These are phyloP conservation scores for Sclerotinia trifoliorum DNA, from an alignment of 2,329 filamentous ascomycete genomes.

Conservation along the genomic window DNA sequence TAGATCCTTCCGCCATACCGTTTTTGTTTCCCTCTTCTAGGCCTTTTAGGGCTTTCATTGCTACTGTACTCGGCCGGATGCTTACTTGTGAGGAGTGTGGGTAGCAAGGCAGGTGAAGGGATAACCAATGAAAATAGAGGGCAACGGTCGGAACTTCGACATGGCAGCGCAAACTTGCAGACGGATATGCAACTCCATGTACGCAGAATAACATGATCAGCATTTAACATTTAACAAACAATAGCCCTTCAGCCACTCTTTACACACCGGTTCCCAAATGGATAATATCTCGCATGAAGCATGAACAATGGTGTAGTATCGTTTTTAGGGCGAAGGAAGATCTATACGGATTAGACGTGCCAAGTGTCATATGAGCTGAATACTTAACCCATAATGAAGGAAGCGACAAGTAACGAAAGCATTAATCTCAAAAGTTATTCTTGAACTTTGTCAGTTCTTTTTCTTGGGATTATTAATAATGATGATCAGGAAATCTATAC, in stretches of 20 bases:
- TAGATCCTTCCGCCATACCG: slow-evolving; percentile 23
- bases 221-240: background rate
- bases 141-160: slow-evolving; percentile 13
- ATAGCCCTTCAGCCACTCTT: slow-evolving; percentile 3
- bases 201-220: slow-evolving; percentile 14
- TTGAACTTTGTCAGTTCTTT: slow-evolving; percentile 2
- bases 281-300: slow-evolving; percentile 17
- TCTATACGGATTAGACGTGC: slow-evolving; percentile 5
- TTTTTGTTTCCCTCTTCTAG: slow-evolving; percentile 21
- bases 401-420: slow-evolving; percentile 11
- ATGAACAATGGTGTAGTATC: background rate
- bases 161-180: slow-evolving; percentile 22
- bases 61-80: slow-evolving; percentile 16
- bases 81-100: background rate
- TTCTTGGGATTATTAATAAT: background rate
- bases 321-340: background rate
- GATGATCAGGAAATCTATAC: slow-evolving; percentile 1
- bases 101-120: background rate
- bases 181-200: slow-evolving; percentile 12
- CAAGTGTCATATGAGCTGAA: slow-evolving; percentile 16
- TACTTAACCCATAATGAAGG: slow-evolving; percentile 16
- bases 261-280: slow-evolving; percentile 19
- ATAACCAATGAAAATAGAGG: slow-evolving; percentile 13
- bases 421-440: slow-evolving; percentile 12
- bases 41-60: slow-evolving; percentile 16